Evolutionary conservation across 768 basidiomycete species (phyloP), one percentile per base, ranked within the genome.

Genomic region (Tremella mesenterica): DNA sequence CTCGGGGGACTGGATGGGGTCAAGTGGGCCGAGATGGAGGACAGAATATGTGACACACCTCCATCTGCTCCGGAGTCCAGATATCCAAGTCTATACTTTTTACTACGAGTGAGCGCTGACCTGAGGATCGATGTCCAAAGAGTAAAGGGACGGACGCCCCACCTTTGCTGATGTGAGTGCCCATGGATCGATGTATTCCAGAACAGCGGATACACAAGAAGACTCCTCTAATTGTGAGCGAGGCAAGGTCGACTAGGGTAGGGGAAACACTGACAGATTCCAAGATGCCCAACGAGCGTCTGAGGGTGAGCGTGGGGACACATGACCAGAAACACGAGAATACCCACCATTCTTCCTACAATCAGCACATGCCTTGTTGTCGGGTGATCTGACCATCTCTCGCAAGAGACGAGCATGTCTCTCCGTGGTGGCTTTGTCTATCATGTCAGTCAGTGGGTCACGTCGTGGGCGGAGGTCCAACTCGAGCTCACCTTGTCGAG

Each of bases 201-300:
- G 92, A 96, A 75, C 93, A 99, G 54, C 93, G 83, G 59, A 99
- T 95, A 71, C 93, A 99, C 33, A 97, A 78, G 70, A 90, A 95
- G 1, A 90, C 85, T 21, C 93, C 93, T 25, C 88, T 91, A 5
- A 25, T 14, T 8, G 20, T 53, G 23, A 57, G 41, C 34, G 46
- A 21, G 36, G 23, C 28, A n/a, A 16, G 9, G 23, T 30, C 20
- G 30, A 25, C 33, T 27, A 46, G 31, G n/a, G 23, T 21, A 28
- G 29, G n/a, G n/a, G 12, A 10, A 18, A 34, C 18, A 34, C 83
- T 60, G 69, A 89, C 86, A 96, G 74, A 73, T 96, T 97, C 86
- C 91, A 95, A 7, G 89, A 90, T 38, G 93, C 93, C 93, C 93
- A 99, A 63, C 93, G 80, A 39, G 93, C 88, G 78, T 97, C 92